A percentile compares a stretch with the other conserved stretches of the same genome.
phyloP scores from a whole-genome alignment of 441 rosid genomes.

The Arabidopsis hybrid region DNA sequence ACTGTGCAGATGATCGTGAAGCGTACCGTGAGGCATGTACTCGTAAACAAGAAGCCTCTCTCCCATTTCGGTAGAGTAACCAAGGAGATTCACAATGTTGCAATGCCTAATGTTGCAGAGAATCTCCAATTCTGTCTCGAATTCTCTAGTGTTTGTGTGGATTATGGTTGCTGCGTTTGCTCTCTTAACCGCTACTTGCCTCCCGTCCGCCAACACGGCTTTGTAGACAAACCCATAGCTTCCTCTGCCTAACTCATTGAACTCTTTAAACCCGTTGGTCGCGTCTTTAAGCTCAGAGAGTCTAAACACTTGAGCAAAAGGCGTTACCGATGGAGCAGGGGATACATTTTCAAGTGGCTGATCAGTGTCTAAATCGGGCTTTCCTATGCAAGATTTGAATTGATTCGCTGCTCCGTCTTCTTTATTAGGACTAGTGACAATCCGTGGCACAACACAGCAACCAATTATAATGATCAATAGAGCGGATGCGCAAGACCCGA shows the following conservation, averaged over 20 bases:
- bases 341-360: slow-evolving; percentile 42
- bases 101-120: slow-evolving; percentile 71
- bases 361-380: slow-evolving; percentile 57
- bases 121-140: slow-evolving; percentile 76
- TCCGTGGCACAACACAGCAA: slow-evolving; percentile 58
- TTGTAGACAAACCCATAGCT: slow-evolving; percentile 92
- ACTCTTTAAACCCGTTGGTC: slow-evolving; percentile 92
- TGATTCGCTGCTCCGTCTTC: slow-evolving; percentile 56
- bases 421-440: slow-evolving; percentile 40
- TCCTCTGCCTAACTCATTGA: slow-evolving; percentile 91
- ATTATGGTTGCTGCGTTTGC: slow-evolving; percentile 96
- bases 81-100: slow-evolving; percentile 70
- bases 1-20: slow-evolving; percentile 69
- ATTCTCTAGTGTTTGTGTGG: slow-evolving; percentile 77
- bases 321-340: slow-evolving; percentile 50
- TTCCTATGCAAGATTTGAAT: slow-evolving; percentile 63
- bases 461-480: slow-evolving; percentile 52
- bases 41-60: slow-evolving; percentile 74
- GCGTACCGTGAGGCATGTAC: slow-evolving; percentile 73
- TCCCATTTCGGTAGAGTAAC: slow-evolving; percentile 76
- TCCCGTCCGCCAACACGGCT: slow-evolving; percentile 76
- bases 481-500: slow-evolving; percentile 56
- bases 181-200: slow-evolving; percentile 88
- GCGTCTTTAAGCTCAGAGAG: slow-evolving; percentile 90
- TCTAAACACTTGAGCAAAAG: slow-evolving; percentile 77